These are phyloP conservation scores for Fagopyrum tataricum DNA, from an alignment of 148 eudicot species.

Conservation along the genomic window DNA sequence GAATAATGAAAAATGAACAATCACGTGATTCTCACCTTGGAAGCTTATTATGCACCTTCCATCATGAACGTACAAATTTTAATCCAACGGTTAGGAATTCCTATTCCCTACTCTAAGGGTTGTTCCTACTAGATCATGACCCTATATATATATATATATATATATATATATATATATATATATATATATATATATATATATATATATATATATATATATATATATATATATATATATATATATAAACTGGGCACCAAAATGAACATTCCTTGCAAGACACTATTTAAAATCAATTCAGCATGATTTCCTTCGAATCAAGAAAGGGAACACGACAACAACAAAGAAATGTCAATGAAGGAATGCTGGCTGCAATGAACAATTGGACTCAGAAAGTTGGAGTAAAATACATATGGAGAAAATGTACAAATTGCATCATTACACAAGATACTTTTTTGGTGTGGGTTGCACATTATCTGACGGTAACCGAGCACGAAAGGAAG, in stretches of 20 bases:
- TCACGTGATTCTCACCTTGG: too few relatives aligned
- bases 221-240: too few relatives aligned
- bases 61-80: too few relatives aligned
- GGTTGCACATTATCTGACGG: constrained; percentile 5
- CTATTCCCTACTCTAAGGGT: too few relatives aligned
- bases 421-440: constrained; percentile 5
- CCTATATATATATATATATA: too few relatives aligned
- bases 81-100: too few relatives aligned
- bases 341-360: background rate
- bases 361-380: background rate
- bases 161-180: too few relatives aligned
- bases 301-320: background rate
- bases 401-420: background rate
- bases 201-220: too few relatives aligned
- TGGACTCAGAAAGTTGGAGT: background rate
- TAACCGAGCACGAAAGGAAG: background rate
- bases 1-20: too few relatives aligned
- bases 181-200: too few relatives aligned
- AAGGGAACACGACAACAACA: background rate
- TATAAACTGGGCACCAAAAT: background rate
- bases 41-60: too few relatives aligned
- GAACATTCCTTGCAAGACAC: background rate
- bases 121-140: too few relatives aligned
- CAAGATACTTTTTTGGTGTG: background rate
- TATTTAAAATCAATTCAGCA: background rate